Evolutionary conservation across 345 rosid species (phyloP).

Genomic region (Cardiospermum halicacabum): DNA sequence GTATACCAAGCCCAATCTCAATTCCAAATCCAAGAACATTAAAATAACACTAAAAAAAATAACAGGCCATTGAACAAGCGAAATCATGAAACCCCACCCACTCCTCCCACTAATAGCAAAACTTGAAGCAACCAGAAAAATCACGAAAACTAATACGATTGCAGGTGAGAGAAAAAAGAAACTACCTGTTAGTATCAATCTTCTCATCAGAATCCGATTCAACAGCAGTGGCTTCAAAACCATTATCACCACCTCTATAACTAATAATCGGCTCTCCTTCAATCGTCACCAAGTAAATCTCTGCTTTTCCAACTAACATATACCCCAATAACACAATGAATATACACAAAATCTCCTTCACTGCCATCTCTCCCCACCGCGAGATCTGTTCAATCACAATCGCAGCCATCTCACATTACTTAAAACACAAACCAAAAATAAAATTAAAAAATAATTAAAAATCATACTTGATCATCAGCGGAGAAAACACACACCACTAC

Average conservation of each 20-base stretch:
- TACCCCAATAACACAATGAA: constrained; percentile 30
- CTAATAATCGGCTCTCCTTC: constrained; percentile 92
- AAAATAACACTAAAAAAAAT: no score
- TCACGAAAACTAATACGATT: neutral
- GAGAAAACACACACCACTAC: constrained; percentile 2
- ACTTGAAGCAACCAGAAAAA: neutral
- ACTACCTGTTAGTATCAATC: constrained; percentile 74
- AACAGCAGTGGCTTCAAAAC: constrained; percentile 85
- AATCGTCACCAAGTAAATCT: constrained; percentile 74
- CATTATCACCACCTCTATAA: constrained; percentile 81
- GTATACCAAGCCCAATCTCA: neutral
- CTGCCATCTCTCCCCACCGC: constrained; percentile 26
- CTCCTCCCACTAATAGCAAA: constrained; percentile 7
- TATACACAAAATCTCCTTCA: constrained; percentile 23
- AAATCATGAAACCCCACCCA: constrained; percentile 9
- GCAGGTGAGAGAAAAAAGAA: neutral
- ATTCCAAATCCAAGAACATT: no score
- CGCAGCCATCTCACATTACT: neutral
- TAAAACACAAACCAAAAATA: neutral
- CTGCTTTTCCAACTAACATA: constrained; percentile 44
- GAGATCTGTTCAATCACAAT: constrained; percentile 37
- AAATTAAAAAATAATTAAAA: neutral
- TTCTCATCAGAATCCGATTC: constrained; percentile 84
- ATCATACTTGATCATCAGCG: constrained; percentile 3
- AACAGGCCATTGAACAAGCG: constrained; percentile 6